Percentiles rank a stretch among this genome's conserved stretches.
Conservation (phyloP, 768 basidiomycete species). For the Inosperma sp. region DNA sequence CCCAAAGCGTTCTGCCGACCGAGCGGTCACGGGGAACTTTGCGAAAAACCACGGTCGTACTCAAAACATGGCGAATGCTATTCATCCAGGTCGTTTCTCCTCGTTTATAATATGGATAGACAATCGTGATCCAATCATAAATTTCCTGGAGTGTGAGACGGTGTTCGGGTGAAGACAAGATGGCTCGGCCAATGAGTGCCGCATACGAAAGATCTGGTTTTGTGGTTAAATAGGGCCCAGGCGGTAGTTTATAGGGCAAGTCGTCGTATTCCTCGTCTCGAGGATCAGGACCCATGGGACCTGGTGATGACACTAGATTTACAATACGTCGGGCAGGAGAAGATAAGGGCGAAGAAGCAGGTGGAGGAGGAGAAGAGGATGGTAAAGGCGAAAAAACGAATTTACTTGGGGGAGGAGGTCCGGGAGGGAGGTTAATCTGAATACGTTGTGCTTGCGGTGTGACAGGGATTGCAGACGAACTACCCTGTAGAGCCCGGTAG, state of each 20-base stretch:
- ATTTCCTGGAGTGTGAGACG: constrained; percentile 92
- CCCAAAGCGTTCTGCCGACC: constrained; percentile 83
- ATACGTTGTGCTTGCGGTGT: constrained; percentile 48
- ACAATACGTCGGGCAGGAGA: constrained; percentile 58
- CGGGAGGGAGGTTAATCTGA: constrained; percentile 15
- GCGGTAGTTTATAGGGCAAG: constrained; percentile 73
- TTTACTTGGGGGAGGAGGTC: constrained; percentile 25
- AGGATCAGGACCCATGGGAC: constrained; percentile 64
- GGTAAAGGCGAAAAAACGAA: constrained; percentile 45
- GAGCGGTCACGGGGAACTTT: constrained; percentile 75
- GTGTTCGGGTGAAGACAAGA: constrained; percentile 77
- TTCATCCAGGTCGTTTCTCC: constrained; percentile 97
- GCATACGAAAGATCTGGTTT: constrained; percentile 92
- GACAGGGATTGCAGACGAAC: constrained; percentile 34
- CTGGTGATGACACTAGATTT: constrained; percentile 81
- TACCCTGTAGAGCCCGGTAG: constrained; percentile 28
- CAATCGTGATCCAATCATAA: constrained; percentile 92
- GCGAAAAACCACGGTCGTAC: constrained; percentile 86
- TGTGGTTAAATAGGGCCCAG: constrained; percentile 72
- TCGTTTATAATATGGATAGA: constrained; percentile 90
- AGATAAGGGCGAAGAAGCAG: constrained; percentile 53
- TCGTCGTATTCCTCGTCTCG: constrained; percentile 61
- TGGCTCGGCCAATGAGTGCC: constrained; percentile 91
- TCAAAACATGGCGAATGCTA: constrained; percentile 94
- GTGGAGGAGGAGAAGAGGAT: constrained; percentile 54